Conservation (phyloP, 2,329 filamentous ascomycete species). For the Claviceps maximensis region DNA sequence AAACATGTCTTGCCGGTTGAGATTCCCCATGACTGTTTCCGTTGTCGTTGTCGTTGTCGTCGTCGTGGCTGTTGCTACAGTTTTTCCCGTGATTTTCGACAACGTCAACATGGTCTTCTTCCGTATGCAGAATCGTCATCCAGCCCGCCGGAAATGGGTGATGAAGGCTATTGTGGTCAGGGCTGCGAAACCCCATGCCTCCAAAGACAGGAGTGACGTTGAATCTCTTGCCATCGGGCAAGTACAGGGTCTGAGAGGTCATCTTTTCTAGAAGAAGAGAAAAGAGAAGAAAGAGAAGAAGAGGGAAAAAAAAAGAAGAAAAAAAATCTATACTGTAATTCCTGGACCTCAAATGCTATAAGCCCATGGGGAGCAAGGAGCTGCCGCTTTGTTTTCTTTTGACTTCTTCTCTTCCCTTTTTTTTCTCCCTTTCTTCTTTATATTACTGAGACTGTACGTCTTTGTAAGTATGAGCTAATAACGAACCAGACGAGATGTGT, state of each 20-base stretch:
- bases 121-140: conserved; percentile 75
- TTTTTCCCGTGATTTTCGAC: conserved; percentile 2
- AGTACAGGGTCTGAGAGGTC: conserved; percentile 40
- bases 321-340: not conserved
- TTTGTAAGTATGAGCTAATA: not conserved
- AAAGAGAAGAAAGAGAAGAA: too few relatives aligned
- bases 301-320: too few relatives aligned
- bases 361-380: not conserved
- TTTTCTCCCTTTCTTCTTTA: not conserved
- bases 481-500: too few relatives aligned
- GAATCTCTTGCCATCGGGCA: conserved; percentile 80
- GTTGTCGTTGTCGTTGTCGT: not conserved
- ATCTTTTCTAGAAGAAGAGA: conserved; percentile 14
- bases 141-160: conserved; percentile 73
- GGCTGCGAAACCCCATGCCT: conserved; percentile 79
- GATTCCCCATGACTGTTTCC: not conserved
- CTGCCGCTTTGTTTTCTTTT: too few relatives aligned
- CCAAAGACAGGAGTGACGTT: conserved; percentile 78
- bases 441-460: not conserved
- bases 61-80: not conserved
- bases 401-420: not conserved
- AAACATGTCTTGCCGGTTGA: not conserved
- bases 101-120: conserved; percentile 23
- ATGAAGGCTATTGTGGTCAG: conserved; percentile 55
- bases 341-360: not conserved